Percentiles rank a stretch among this genome's conserved stretches.
Conservation (phyloP, 495 filamentous ascomycete genomes). For the Podospora tetraspora region DNA sequence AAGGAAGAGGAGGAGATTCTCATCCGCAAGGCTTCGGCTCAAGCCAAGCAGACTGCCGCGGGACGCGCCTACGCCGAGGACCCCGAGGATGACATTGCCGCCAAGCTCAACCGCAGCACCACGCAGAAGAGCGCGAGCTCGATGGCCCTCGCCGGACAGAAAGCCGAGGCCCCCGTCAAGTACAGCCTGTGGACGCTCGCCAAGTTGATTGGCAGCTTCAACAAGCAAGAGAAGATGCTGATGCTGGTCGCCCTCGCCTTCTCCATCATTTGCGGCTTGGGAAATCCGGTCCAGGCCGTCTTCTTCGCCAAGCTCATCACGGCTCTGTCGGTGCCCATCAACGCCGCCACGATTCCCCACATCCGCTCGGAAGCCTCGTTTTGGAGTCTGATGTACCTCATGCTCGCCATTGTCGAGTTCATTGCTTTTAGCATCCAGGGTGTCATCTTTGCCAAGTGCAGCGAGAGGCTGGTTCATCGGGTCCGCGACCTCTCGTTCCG, state of each 20-base stretch:
- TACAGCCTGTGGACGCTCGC: constrained; percentile 78
- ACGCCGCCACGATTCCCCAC: constrained; percentile 26
- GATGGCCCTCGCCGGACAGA: constrained; percentile 54
- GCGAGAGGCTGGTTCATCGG: constrained; percentile 70
- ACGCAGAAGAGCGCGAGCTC: constrained; percentile 68
- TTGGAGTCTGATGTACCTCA: constrained; percentile 91
- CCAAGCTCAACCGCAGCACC: constrained; percentile 55
- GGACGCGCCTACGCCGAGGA: constrained; percentile 39
- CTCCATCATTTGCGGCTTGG: constrained; percentile 74
- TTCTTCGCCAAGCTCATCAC: constrained; percentile 87
- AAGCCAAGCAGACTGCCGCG: constrained; percentile 16
- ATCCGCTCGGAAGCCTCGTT: constrained; percentile 70
- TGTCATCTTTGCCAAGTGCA: constrained; percentile 71
- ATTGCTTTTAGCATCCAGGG: constrained; percentile 65
- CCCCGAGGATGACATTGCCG: constrained; percentile 53
- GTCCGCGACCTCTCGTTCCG: constrained; percentile 77
- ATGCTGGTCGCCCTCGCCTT: constrained; percentile 76
- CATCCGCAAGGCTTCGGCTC: constrained; percentile 43
- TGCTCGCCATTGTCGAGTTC: constrained; percentile 78
- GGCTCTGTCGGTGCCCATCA: constrained; percentile 35
- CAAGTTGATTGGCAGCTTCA: constrained; percentile 79
- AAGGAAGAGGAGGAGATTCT: constrained; percentile 44
- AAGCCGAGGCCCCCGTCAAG: constrained; percentile 43
- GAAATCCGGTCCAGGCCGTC: constrained; percentile 81
- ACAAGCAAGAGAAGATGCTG: constrained; percentile 61